phyloP scores from a whole-genome alignment of 2,329 filamentous ascomycete species.

The Fusarium concolor region DNA sequence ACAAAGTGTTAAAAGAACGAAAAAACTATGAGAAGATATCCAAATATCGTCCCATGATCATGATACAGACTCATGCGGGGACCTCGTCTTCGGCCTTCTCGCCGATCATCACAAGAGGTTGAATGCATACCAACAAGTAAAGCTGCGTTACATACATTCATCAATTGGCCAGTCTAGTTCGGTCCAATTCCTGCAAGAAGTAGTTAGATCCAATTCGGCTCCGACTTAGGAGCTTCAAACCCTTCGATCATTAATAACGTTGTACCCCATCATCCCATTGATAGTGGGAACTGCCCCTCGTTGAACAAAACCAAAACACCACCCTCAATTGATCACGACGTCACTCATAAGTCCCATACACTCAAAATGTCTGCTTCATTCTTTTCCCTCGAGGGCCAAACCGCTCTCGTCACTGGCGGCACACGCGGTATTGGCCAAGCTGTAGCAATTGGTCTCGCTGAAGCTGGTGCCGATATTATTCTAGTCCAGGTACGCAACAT shows the following conservation, averaged over 20 bases:
- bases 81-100: conserved; percentile 30
- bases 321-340: not conserved
- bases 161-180: conserved; percentile 5
- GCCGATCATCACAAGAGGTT: conserved; percentile 17
- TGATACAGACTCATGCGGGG: conserved; percentile 23
- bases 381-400: conserved; percentile 68
- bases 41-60: conserved; percentile 1
- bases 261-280: not conserved
- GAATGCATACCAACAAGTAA: conserved; percentile 3
- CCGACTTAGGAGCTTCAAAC: conserved; percentile 9
- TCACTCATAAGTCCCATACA: not conserved
- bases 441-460: conserved; percentile 67
- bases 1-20: not conserved
- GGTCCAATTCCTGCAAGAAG: not conserved
- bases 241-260: conserved; percentile 17
- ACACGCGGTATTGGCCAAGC: conserved; percentile 69
- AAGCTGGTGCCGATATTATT: conserved; percentile 68
- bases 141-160: conserved; percentile 2
- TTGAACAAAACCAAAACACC: conserved; percentile 7
- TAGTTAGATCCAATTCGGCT: not conserved
- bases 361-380: conserved; percentile 52
- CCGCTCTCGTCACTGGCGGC: conserved; percentile 67
- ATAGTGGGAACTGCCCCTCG: conserved; percentile 22
- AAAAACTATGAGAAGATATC: not conserved
- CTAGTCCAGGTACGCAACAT: conserved; percentile 60